Evolutionary conservation across 2,329 filamentous ascomycete species (phyloP), one percentile per base, ranked within the genome.

Genomic region (Botrytis sinoallii): DNA sequence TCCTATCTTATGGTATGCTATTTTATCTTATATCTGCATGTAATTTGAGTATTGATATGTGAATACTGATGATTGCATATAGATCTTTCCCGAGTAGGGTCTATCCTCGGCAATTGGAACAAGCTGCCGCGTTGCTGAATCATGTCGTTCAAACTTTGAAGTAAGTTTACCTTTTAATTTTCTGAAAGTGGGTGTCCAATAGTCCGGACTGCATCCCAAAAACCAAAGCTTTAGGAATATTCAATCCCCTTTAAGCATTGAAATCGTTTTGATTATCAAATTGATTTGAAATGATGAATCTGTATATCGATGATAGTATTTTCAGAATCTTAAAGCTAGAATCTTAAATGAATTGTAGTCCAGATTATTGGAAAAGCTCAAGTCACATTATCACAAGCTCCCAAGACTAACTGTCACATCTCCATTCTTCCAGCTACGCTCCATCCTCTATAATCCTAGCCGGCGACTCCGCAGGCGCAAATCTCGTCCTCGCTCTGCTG

Each of bases 391-490:
- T 87, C 20, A 78, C 81, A 12, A 73, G 87, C 4, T 79, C 79
- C 3, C 9, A 85, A 84, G 0, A 86, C 88, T 78, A 79, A 88
- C 59, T 80, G 85, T 0, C 89, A 91, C 77, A 88, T 89, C 0
- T 88, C 90, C 74, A 84, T 86, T 85, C 86, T 3, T 88, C 88
- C 78, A 86, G 87, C 4, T 87, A 91, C 88, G 61, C 79, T 83
- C 1, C 80, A 25, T 52, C 70, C 59, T 65, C 42, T 44, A 48
- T 89, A 61, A 81, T 86, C 67, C 75, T 89, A 2, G 83, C 81
- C 16, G 86, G 87, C 44, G 87, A 89, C 79, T 88, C 86, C 0
- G 87, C 87, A 22, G 87, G 87, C 70, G 86, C 82, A n/a, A 86
- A 87, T 74, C 80, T 88, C 6, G 78, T 81, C 16, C 73, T 87